phyloP scores from a whole-genome alignment of 2,329 filamentous ascomycete genomes.

The Trichoderma aggressivum region DNA sequence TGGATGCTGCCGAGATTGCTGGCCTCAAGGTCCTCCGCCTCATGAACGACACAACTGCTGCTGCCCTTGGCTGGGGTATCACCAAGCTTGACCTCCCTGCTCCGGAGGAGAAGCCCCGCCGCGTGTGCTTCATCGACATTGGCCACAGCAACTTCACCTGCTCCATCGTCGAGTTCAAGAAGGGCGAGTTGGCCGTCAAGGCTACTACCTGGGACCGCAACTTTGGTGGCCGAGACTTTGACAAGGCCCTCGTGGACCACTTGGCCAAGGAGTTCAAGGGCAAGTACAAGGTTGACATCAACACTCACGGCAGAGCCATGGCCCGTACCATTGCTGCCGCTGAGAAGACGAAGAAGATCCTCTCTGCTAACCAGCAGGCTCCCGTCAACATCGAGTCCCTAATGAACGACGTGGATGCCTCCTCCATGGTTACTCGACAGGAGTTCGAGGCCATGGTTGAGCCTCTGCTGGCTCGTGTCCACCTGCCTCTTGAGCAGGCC shows the following conservation, averaged over 20 bases:
- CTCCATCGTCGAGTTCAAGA: conserved; percentile 93
- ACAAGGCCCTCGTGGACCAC: conserved; percentile 91
- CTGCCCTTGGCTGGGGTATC: conserved; percentile 94
- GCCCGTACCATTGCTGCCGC: conserved; percentile 83
- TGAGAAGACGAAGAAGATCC: conserved; percentile 97
- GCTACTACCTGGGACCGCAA: conserved; percentile 89
- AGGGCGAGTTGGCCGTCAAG: conserved; percentile 94
- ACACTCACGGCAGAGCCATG: conserved; percentile 82
- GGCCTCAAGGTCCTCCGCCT: conserved; percentile 88
- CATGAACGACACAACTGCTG: conserved; percentile 97
- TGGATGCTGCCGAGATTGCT: conserved; percentile 91
- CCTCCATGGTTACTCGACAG: conserved; percentile 83
- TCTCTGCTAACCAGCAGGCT: conserved; percentile 90
- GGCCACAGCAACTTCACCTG: conserved; percentile 95
- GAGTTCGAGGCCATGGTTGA: conserved; percentile 89
- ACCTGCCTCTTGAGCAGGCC: conserved; percentile 79
- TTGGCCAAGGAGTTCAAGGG: conserved; percentile 94
- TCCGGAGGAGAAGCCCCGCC: conserved; percentile 85
- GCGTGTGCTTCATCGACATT: conserved; percentile 90
- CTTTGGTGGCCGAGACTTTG: conserved; percentile 96
- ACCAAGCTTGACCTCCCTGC: conserved; percentile 91
- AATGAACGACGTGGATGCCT: conserved; percentile 96
- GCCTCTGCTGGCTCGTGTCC: conserved; percentile 72
- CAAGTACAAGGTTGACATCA: conserved; percentile 97
- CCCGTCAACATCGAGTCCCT: conserved; percentile 96